Evolutionary conservation across 129 eudicot genomes (phyloP), one percentile per base, ranked within the genome.

Genomic region (Cynara cardunculus): DNA sequence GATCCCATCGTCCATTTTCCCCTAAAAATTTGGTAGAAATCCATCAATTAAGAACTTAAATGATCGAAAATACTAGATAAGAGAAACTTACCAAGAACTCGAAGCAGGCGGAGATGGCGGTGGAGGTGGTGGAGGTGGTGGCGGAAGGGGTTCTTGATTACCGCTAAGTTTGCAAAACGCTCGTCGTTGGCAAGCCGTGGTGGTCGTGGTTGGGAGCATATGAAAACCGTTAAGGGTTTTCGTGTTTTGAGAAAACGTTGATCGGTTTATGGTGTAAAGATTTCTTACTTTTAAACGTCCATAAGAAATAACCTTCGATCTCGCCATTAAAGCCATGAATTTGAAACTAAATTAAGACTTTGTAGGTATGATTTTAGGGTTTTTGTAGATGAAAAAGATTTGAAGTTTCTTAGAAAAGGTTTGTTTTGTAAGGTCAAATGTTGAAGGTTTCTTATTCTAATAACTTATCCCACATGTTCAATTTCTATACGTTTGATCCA

Each of bases 401-500:
- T 37, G 59, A 64, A 77, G 70, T 77, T 83, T 83, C 74, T 78
- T 1, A 71, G 31, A 31, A 61, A 64, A 9, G 19, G 7, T 25
- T 69, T 22, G 14, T 18, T 69, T 69, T 61, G 25, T 28, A 41
- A 7, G 66, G 86, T 83, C 86, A 83, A 77, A 28, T 19, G 69
- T 83, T 77, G 86, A 83, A 77, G 74, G 79, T 77, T 77, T 71
- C 86, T 83, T 78, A 72, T 83, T 77, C 74, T 37, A 77, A n/a
- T 77, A 65, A 3, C 74, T 77, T 61, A 83, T 3, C 41, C 78
- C 41, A 71, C 46, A 26, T 26, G 78, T 59, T 56, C 73, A 13
- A 25, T 22, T 44, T 22, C 59, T 22, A 25, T 32, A 39, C 27
- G 67, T 69, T 61, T 61, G 74, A 71, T 77, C 11, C 7, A 46